Conservation (phyloP, 768 basidiomycete genomes). For the Punctularia strigosozonata region DNA sequence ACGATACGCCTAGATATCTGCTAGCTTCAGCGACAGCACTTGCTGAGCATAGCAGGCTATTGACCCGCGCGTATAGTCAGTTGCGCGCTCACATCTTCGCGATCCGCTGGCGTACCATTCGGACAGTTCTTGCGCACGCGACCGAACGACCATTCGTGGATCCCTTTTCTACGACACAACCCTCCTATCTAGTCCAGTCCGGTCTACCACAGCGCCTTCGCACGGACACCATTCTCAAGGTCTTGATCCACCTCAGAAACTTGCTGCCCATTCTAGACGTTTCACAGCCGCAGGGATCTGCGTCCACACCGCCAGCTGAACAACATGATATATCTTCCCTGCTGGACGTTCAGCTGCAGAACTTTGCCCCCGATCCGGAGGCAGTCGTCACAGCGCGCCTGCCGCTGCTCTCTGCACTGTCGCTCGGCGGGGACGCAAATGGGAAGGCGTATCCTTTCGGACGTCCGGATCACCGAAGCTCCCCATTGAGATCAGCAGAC, state of each 20-base stretch:
- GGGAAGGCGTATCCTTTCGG: too few species aligned
- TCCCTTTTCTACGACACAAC: conserved; percentile 73
- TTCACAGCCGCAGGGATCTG: neutral
- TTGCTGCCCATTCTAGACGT: too few species aligned
- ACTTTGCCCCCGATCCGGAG: too few species aligned
- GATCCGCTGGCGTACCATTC: conserved; percentile 28
- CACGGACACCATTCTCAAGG: conserved; percentile 57
- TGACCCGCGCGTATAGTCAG: conserved; percentile 11
- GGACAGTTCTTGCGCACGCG: conserved; percentile 39
- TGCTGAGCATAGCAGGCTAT: neutral
- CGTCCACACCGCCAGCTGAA: neutral
- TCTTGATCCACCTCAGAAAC: conserved; percentile 69
- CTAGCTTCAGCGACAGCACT: neutral
- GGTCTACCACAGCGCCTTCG: conserved; percentile 61
- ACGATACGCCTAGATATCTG: neutral
- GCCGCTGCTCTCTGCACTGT: too few species aligned
- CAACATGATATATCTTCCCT: too few species aligned
- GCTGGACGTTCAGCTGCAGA: too few species aligned
- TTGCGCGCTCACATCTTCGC: conserved; percentile 19
- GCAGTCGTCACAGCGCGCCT: too few species aligned
- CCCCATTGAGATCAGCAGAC: too few species aligned
- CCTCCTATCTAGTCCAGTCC: conserved; percentile 71
- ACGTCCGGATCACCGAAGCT: too few species aligned
- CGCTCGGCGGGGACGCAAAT: too few species aligned
- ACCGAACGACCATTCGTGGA: conserved; percentile 44